These are phyloP conservation scores for Reticulomyxa filosa DNA, from an alignment of 78 protist species.

Conservation along the genomic window DNA sequence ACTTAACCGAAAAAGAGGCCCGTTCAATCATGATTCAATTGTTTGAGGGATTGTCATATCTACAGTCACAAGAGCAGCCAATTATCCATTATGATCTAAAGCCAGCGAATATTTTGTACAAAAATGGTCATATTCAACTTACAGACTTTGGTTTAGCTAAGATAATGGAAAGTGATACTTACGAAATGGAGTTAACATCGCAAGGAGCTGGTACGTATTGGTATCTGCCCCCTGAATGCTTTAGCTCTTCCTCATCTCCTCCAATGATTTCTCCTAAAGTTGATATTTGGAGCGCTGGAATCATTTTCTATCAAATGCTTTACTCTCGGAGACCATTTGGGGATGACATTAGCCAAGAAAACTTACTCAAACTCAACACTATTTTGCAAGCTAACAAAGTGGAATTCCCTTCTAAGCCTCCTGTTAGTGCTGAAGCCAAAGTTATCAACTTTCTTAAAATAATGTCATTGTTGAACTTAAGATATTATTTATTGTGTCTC, in stretches of 20 bases:
- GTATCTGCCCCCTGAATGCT: conserved; percentile 9
- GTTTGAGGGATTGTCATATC: conserved; percentile 42
- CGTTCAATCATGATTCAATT: conserved; percentile 7
- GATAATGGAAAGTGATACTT: conserved; percentile 16
- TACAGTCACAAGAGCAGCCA: conserved; percentile 16
- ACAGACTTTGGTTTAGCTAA: conserved; percentile 65
- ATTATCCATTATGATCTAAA: conserved; percentile 82
- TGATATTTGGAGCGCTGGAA: conserved; percentile 6
- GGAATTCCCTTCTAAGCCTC: not conserved
- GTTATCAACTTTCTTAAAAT: no score
- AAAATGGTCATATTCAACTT: conserved; percentile 16
- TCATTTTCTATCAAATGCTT: conserved; percentile 1
- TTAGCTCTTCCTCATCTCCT: not conserved
- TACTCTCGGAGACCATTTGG: conserved; percentile 1
- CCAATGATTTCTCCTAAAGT: not conserved
- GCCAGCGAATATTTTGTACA: conserved; percentile 61
- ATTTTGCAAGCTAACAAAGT: not conserved
- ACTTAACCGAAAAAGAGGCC: conserved; percentile 48
- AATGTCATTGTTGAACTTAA: no score
- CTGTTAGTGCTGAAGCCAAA: no score
- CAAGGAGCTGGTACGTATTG: conserved; percentile 85
- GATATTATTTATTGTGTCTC: no score
- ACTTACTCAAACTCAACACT: not conserved
- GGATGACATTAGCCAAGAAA: not conserved
- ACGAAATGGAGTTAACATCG: conserved; percentile 53